phyloP scores from a whole-genome alignment of 2,329 filamentous ascomycete genomes.

The Bipolaris gigantea region DNA sequence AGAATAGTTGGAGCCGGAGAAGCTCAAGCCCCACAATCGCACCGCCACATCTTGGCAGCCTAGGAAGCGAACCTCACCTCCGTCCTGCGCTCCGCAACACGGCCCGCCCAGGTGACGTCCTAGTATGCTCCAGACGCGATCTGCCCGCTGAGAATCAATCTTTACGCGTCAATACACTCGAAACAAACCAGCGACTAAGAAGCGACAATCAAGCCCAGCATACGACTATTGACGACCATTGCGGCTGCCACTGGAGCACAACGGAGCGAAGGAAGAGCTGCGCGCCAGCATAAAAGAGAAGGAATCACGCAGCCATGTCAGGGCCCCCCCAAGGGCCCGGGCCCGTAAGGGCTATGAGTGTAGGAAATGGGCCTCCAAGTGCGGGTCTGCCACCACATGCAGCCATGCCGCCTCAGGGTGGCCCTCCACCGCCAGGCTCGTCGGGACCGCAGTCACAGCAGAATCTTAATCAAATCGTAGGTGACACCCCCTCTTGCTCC shows the following conservation, averaged over 20 bases:
- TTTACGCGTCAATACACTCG: slow-evolving; percentile 2
- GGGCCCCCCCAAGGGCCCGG: slow-evolving; percentile 42
- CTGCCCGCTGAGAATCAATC: background rate
- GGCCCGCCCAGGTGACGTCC: slow-evolving; percentile 9
- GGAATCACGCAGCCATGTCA: slow-evolving; percentile 37
- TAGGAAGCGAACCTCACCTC: slow-evolving; percentile 28
- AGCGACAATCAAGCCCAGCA: background rate
- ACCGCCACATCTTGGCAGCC: slow-evolving; percentile 22
- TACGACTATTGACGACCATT: slow-evolving; percentile 16
- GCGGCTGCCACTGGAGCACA: slow-evolving; percentile 20
- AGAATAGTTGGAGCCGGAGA: slow-evolving; percentile 1
- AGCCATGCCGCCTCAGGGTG: slow-evolving; percentile 52
- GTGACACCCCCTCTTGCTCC: slow-evolving; percentile 45
- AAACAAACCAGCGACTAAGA: background rate
- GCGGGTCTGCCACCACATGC: slow-evolving; percentile 44
- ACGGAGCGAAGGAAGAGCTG: slow-evolving; percentile 27
- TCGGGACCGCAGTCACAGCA: slow-evolving; percentile 71
- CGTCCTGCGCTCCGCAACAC: slow-evolving; percentile 27
- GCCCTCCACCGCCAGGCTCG: slow-evolving; percentile 52
- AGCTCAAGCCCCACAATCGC: slow-evolving; percentile 5
- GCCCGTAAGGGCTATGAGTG: slow-evolving; percentile 44
- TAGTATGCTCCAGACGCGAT: slow-evolving; percentile 7
- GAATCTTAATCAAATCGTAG: slow-evolving; percentile 94
- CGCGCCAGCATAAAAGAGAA: slow-evolving; percentile 21
- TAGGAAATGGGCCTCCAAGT: slow-evolving; percentile 48